These are phyloP conservation scores for Desmodesmus armatus DNA, from an alignment of 139 green algal species.

Conservation along the genomic window DNA sequence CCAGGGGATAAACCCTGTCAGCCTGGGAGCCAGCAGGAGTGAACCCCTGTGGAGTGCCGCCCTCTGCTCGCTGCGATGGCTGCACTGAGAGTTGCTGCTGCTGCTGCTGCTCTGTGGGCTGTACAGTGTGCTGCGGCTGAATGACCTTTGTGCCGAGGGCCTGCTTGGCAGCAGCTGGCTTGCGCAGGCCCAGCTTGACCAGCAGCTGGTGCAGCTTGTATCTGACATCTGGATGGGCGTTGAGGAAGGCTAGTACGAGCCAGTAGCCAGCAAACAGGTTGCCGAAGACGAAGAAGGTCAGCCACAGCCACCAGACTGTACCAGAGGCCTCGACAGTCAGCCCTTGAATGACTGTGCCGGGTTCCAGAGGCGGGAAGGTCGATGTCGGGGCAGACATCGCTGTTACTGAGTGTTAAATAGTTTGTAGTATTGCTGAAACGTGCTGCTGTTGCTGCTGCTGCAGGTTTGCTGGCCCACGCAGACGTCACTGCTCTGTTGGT, in stretches of 20 bases:
- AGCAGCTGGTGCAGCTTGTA: neutral
- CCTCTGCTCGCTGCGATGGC: neutral
- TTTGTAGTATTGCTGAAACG: neutral
- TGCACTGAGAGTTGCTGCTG: neutral
- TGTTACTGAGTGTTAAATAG: neutral
- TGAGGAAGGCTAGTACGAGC: slow-evolving; percentile 11
- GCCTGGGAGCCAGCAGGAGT: too few relatives aligned
- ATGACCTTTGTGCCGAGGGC: too few relatives aligned
- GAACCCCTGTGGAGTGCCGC: too few relatives aligned
- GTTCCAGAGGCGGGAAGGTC: neutral
- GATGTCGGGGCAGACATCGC: neutral
- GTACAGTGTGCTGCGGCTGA: neutral
- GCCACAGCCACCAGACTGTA: slow-evolving; percentile 1
- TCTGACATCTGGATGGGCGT: slow-evolving; percentile 21
- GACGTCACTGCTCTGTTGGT: too few relatives aligned
- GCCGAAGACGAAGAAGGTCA: neutral
- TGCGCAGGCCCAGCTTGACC: neutral
- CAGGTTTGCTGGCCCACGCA: neutral
- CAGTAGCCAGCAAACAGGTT: slow-evolving; percentile 25
- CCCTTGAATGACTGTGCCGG: neutral
- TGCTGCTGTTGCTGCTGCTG: neutral
- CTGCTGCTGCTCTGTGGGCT: neutral
- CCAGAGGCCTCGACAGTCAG: slow-evolving; percentile 9
- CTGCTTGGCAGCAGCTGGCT: neutral
- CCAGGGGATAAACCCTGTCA: too few relatives aligned